Conservation (phyloP, 306 rosid genomes). For the Cucurbita pepo region DNA sequence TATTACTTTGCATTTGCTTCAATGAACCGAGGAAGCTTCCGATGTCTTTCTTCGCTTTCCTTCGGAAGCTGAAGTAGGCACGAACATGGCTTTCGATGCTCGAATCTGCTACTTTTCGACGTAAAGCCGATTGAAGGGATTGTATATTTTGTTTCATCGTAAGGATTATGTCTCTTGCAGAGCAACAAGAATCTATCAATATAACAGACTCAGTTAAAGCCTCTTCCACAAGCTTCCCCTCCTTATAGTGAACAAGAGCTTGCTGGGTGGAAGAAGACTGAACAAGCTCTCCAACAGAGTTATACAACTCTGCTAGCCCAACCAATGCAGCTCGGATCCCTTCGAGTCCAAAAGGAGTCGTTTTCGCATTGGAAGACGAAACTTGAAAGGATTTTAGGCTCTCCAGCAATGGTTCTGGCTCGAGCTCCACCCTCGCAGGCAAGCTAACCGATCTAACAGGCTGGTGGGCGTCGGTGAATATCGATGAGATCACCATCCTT, state of each 20-base stretch:
- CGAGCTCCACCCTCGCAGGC: slow-evolving; percentile 35
- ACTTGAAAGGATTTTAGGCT: slow-evolving; percentile 23
- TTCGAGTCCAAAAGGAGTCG: slow-evolving; percentile 15
- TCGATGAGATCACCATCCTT: slow-evolving; percentile 10
- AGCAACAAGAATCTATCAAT: slow-evolving; percentile 42
- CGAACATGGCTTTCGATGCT: slow-evolving; percentile 31
- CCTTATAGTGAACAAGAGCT: slow-evolving; percentile 29
- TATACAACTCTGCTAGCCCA: slow-evolving; percentile 43
- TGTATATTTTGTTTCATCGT: slow-evolving; percentile 20
- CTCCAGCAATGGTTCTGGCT: slow-evolving; percentile 37
- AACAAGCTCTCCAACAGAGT: slow-evolving; percentile 38
- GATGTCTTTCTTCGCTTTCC: slow-evolving; percentile 42
- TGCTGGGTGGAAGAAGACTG: slow-evolving; percentile 38
- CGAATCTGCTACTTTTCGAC: slow-evolving; percentile 36
- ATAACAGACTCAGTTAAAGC: slow-evolving; percentile 31
- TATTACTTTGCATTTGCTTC: slow-evolving; percentile 36
- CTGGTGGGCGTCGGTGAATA: slow-evolving; percentile 14
- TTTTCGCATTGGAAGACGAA: slow-evolving; percentile 10
- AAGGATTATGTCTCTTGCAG: slow-evolving; percentile 34
- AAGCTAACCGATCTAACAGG: slow-evolving; percentile 69
- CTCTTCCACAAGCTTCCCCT: slow-evolving; percentile 24
- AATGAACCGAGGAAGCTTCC: slow-evolving; percentile 21
- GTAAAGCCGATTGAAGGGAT: slow-evolving; percentile 40
- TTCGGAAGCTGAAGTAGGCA: slow-evolving; percentile 34
- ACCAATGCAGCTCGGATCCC: slow-evolving; percentile 29